Percentiles rank a stretch among this genome's conserved stretches.
Evolutionary conservation across 164 flowering plant genomes (phyloP).

Genomic region (Berberis thunbergii): DNA sequence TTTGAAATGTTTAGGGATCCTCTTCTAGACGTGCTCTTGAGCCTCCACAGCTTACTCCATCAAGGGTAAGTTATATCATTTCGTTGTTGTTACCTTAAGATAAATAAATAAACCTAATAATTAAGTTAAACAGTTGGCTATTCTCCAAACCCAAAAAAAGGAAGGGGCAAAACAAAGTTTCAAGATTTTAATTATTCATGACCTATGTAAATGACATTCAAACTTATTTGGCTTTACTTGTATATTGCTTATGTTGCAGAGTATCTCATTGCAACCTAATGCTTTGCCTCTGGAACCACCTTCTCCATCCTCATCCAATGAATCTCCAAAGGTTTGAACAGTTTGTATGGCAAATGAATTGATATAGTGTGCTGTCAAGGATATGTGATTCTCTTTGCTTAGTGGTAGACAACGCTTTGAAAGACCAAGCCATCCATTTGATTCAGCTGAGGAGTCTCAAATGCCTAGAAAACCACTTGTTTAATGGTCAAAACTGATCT

Average conservation of each 20-base stretch:
- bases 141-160: neutral
- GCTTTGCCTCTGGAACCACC: conserved; percentile 25
- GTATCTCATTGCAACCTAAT: conserved; percentile 33
- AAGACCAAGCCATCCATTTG: neutral
- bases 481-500: neutral
- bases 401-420: neutral
- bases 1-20: conserved; percentile 24
- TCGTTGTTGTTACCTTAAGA: too few relatives aligned
- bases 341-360: neutral
- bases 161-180: too few relatives aligned
- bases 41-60: conserved; percentile 20
- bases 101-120: neutral
- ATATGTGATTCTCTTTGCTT: neutral
- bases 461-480: neutral
- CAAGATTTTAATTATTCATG: neutral
- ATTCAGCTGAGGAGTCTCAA: neutral
- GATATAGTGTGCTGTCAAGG: neutral
- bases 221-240: neutral
- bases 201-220: neutral
- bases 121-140: neutral
- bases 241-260: conserved; percentile 24
- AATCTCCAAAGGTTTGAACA: conserved; percentile 33
- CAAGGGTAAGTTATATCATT: conserved; percentile 33
- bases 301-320: conserved; percentile 40
- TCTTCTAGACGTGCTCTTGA: conserved; percentile 38